Base-by-base conservation (phyloP, 306 rosid genomes). In the Biancaea sappan region DNA sequence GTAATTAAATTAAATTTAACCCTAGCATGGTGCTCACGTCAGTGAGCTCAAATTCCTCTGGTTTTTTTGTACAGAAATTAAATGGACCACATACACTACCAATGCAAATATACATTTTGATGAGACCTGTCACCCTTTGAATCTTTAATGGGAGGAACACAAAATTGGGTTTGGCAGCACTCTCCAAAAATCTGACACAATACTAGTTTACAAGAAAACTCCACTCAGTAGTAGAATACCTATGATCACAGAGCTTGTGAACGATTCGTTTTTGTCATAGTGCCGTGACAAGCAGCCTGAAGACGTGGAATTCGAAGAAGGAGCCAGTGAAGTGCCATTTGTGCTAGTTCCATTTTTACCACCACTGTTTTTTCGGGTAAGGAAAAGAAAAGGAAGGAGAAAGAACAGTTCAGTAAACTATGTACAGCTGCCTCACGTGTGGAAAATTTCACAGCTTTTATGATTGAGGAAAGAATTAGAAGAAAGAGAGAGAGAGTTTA, bases 321-420 rank as follows among this genome's bases (percentile, higher is more conserved):
- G 96, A 14, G 97, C 99, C 35, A 86, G 76, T n/a, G 83, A 79
- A 26, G 99, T 88, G 52, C 75, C 83, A 63, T 90, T 92, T 59
- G 35, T 52, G 12, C 76, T 18, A 57, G 84, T 88, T 50, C 87
- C 87, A 69, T 87, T 94, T 74, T 74, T 86, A 31, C 93, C 92
- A 59, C 68, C 76, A 65, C 96, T 94, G 73, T 9, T 64, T 25
- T 10, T 60, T 68, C 47, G 16, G 31, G 46, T 50, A 52, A 31
- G 52, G 18, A 5, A 52, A 21, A 29, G 2, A 58, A n/a, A n/a
- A 59, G n/a, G 7, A 48, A 35, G 25, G 25, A 41, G 18, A 5
- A 64, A 14, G 32, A 75, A 47, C 31, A 73, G 43, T 47, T 63
- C 47, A 66, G 21, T 19, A 56, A 15, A 50, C 26, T 25, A 22